These are phyloP conservation scores for Alternaria angustiovoidea DNA, from an alignment of 2,329 filamentous ascomycete species.

Conservation along the genomic window DNA sequence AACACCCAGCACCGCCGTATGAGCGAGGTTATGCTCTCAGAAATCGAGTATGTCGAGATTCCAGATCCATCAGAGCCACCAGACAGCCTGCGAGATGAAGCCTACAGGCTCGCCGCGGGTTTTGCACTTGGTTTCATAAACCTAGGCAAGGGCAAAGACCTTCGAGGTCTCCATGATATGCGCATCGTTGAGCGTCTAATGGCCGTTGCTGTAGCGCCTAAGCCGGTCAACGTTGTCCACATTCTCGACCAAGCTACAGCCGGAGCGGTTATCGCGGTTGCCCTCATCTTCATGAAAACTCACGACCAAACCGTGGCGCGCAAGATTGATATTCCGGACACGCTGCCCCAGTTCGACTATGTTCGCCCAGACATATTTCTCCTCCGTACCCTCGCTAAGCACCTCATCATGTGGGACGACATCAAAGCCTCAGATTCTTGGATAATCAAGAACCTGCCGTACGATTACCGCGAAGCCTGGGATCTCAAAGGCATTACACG, in stretches of 20 bases:
- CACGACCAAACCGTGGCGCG: slow-evolving; percentile 85
- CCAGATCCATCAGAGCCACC: slow-evolving; percentile 74
- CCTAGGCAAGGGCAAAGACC: slow-evolving; percentile 85
- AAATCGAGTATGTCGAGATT: slow-evolving; percentile 87
- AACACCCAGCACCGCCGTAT: slow-evolving; percentile 96
- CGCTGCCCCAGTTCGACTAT: slow-evolving; percentile 91
- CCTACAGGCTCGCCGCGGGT: slow-evolving; percentile 93
- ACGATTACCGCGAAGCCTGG: slow-evolving; percentile 69
- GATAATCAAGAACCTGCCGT: slow-evolving; percentile 77
- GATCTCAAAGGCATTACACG: slow-evolving; percentile 66
- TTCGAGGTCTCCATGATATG: slow-evolving; percentile 93
- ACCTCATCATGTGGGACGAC: slow-evolving; percentile 90
- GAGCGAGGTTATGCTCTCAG: slow-evolving; percentile 98
- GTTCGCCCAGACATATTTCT: slow-evolving; percentile 92
- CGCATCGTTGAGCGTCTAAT: slow-evolving; percentile 87
- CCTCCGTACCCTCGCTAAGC: slow-evolving; percentile 84
- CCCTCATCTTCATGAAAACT: slow-evolving; percentile 97
- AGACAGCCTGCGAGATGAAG: slow-evolving; percentile 87
- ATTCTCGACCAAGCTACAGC: slow-evolving; percentile 92
- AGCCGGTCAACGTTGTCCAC: slow-evolving; percentile 91
- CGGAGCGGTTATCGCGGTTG: slow-evolving; percentile 88
- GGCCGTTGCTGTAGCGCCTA: slow-evolving; percentile 83
- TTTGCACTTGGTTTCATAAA: slow-evolving; percentile 96
- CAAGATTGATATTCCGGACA: slow-evolving; percentile 93
- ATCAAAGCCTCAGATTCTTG: slow-evolving; percentile 78